Evolutionary conservation across 1,284 basidiomycete genomes (phyloP), one percentile per base, ranked within the genome.

Genomic region (Cryptococcus sp.): DNA sequence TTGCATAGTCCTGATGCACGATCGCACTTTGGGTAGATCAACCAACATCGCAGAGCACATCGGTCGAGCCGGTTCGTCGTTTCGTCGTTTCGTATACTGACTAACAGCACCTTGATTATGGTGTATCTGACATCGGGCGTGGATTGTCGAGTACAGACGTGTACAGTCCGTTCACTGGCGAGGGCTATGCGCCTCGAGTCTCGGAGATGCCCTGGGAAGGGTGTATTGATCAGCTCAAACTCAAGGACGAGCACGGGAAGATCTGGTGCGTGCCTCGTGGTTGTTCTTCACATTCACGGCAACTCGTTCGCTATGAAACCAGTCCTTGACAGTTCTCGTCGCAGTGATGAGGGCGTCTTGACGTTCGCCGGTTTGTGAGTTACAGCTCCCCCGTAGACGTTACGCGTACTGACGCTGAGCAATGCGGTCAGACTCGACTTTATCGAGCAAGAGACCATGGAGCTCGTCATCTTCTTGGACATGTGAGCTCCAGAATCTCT

Each of bases 131-230:
- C 45, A 31, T 16, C 13, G n/a, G n/a, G n/a, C 7, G 38, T 20
- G 7, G 25, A 38, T 2, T 13, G 15, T 39, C 16, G 8, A 16
- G 20, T 35, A n/a, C 17, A 54, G 53, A 64, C n/a, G 17, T 45
- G 13, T 65, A 65, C 48, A 61, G 55, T 27, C 63, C 63, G 5
- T 65, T 65, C 54, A 61, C 59, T 15, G 63, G 60, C 2, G 50
- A 51, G 23, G 63, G 63, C 0, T 65, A 59, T 47, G 56, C 50
- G 31, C 63, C 63, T 7, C 49, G n/a, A 2, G 56, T 65, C 13
- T 11, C 20, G 16, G 47, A 61, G 15, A 40, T 52, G 10, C 51
- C 56, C 16, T 65, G 63, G 63, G 44, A 53, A 39, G 63, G 54
- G 4, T 25, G 47, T 19, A 53, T 61, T 8, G 53, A 59, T 22